These are phyloP conservation scores for Tripterygium wilfordii DNA, from an alignment of 177 flowering plant genomes.

Conservation along the genomic window DNA sequence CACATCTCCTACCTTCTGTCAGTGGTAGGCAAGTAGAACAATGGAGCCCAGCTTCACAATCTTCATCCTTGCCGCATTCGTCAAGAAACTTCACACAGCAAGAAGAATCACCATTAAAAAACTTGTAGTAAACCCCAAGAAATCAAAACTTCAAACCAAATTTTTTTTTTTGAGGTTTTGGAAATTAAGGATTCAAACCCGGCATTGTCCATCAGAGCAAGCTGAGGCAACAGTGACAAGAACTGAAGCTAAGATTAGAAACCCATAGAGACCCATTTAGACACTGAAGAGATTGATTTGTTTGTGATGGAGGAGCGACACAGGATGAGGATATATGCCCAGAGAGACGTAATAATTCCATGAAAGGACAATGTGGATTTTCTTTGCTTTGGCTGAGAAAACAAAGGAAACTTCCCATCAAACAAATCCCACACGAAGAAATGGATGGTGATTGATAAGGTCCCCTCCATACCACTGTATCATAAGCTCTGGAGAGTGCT, in stretches of 20 bases:
- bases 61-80: conserved; percentile 39
- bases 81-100: conserved; percentile 39
- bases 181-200: conserved; percentile 21
- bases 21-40: conserved; percentile 49
- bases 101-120: neutral
- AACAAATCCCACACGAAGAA: no score
- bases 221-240: conserved; percentile 21
- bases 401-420: no score
- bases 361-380: no score
- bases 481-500: no score
- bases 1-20: conserved; percentile 46
- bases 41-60: conserved; percentile 57
- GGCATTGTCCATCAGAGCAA: conserved; percentile 51
- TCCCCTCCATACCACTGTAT: no score
- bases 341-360: no score
- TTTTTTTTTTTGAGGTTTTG: no score
- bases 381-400: no score
- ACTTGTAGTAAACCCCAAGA: no score
- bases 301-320: no score
- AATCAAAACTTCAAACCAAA: neutral
- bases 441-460: no score
- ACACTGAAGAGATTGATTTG: neutral
- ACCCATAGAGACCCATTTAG: conserved; percentile 13
- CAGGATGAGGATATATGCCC: no score
- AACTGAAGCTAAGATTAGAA: conserved; percentile 17